phyloP scores from a whole-genome alignment of 768 basidiomycete species.

The Pleurotus salmoneostramineus region DNA sequence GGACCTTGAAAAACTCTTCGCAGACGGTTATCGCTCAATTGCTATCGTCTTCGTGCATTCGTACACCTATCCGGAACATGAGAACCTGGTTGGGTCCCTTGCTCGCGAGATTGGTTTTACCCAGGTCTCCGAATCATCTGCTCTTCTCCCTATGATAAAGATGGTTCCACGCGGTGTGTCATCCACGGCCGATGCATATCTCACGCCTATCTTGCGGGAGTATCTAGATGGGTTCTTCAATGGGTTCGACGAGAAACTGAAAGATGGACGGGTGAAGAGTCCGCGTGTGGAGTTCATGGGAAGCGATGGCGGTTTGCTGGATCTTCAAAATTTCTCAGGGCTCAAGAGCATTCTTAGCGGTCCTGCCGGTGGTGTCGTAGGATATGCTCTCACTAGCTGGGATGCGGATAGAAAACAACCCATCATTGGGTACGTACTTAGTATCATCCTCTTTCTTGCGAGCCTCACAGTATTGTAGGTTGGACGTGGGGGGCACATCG shows the following conservation, averaged over 20 bases:
- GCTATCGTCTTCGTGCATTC: constrained; percentile 91
- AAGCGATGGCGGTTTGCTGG: constrained; percentile 84
- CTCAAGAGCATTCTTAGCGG: constrained; percentile 91
- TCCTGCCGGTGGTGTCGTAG: constrained; percentile 95
- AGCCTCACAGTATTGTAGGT: constrained; percentile 31
- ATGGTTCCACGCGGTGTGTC: constrained; percentile 92
- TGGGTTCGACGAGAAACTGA: constrained; percentile 78
- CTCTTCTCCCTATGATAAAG: constrained; percentile 92
- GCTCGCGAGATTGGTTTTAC: constrained; percentile 83
- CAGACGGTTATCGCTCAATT: constrained; percentile 81
- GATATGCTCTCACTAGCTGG: constrained; percentile 92
- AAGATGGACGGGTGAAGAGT: constrained; percentile 51
- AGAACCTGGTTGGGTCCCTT: constrained; percentile 63
- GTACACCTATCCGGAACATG: constrained; percentile 89
- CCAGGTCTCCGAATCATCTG: constrained; percentile 85
- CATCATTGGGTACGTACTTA: constrained; percentile 70
- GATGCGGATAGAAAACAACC: constrained; percentile 66
- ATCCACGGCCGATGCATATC: constrained; percentile 92
- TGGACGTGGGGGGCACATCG: constrained; percentile 94
- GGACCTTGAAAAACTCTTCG: constrained; percentile 70
- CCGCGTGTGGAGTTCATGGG: constrained; percentile 94
- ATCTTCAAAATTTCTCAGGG: constrained; percentile 83
- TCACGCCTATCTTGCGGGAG: constrained; percentile 80
- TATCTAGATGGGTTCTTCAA: constrained; percentile 91
- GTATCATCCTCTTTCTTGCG: not conserved